A percentile compares a stretch with the other conserved stretches of the same genome.
These are phyloP conservation scores for Colletotrichum coccodes DNA, from an alignment of 2,329 filamentous ascomycete genomes.

Conservation along the genomic window DNA sequence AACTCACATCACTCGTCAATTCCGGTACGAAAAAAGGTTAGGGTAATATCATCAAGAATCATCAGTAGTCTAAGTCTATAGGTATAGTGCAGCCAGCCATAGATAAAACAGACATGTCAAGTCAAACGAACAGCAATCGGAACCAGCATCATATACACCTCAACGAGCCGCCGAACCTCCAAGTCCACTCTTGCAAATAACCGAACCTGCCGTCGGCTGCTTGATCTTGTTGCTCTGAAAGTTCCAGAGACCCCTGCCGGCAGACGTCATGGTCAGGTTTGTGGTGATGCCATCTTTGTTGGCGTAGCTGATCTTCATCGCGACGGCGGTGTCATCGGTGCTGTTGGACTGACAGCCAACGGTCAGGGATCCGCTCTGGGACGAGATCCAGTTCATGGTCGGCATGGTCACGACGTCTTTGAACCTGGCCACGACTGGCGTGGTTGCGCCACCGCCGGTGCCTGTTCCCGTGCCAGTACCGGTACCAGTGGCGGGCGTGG, in stretches of 20 bases:
- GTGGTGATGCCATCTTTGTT: slow-evolving; percentile 34
- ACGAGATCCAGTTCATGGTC: slow-evolving; percentile 29
- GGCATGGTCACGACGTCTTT: slow-evolving; percentile 31
- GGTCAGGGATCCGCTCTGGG: slow-evolving; percentile 33
- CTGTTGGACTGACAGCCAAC: slow-evolving; percentile 29
- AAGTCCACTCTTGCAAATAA: slow-evolving; percentile 29
- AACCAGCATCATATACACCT: not conserved
- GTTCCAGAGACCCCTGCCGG: slow-evolving; percentile 28
- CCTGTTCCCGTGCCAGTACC: slow-evolving; percentile 1
- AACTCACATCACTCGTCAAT: too few relatives aligned
- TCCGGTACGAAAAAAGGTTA: fast-evolving
- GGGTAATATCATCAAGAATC: not conserved
- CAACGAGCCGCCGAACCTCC: slow-evolving; percentile 18
- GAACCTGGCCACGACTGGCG: not conserved
- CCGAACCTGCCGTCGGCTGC: slow-evolving; percentile 18
- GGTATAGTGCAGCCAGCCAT: not conserved
- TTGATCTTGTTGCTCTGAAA: slow-evolving; percentile 31
- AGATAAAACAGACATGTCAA: not conserved
- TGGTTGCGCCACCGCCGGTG: not conserved
- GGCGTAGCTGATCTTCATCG: slow-evolving; percentile 37
- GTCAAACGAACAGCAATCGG: not conserved
- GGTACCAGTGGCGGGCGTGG: not conserved
- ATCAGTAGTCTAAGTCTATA: not conserved
- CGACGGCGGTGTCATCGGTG: slow-evolving; percentile 31
- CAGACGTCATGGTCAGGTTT: slow-evolving; percentile 24